Conservation (phyloP, 306 rosid species). For the Cucurbita pepo region DNA sequence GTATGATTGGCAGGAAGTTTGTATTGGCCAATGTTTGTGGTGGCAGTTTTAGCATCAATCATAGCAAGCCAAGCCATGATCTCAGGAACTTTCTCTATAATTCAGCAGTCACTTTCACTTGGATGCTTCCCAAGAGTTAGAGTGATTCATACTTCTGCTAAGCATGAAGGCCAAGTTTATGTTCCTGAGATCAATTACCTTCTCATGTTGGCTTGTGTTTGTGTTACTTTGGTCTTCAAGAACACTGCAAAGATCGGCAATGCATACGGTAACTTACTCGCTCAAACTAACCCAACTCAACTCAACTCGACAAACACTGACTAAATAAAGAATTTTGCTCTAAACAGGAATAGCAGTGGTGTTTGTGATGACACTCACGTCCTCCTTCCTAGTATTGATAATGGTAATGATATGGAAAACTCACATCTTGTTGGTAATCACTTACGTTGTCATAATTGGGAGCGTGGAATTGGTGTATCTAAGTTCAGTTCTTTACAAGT, state of each 20-base stretch:
- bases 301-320: too few species aligned
- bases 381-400: constrained; percentile 8
- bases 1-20: background rate
- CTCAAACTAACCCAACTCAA: too few species aligned
- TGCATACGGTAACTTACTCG: background rate
- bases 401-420: constrained; percentile 26
- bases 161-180: constrained; percentile 10
- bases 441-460: constrained; percentile 1
- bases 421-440: constrained; percentile 4
- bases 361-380: constrained; percentile 14
- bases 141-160: constrained; percentile 7
- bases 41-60: constrained; percentile 6
- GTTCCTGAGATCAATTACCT: constrained; percentile 11
- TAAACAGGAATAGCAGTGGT: constrained; percentile 13
- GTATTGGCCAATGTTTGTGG: constrained; percentile 13
- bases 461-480: constrained; percentile 6
- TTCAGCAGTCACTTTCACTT: constrained; percentile 9
- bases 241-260: constrained; percentile 5
- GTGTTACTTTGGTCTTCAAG: constrained; percentile 7
- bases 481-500: constrained; percentile 16
- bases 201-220: constrained; percentile 6
- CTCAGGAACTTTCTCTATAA: constrained; percentile 9
- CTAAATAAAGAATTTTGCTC: too few species aligned
- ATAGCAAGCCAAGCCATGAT: constrained; percentile 14
- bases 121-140: constrained; percentile 12